Conservation (phyloP, 2,329 filamentous ascomycete genomes). For the Curvularia spicifera region DNA sequence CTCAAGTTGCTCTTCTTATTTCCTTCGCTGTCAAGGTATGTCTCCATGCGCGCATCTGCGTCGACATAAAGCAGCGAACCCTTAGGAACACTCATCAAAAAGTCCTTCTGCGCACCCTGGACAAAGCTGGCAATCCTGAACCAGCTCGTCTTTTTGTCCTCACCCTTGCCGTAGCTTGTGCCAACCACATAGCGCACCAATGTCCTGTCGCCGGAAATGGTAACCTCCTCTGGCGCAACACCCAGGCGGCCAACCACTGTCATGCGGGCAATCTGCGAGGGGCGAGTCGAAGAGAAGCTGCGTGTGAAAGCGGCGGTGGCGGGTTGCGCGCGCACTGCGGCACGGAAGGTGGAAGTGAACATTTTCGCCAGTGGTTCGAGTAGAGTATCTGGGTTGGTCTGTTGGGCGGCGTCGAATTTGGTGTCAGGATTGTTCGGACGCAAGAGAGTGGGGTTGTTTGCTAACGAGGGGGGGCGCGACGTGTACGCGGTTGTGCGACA, state of each 20-base stretch:
- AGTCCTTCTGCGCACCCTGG: conserved; percentile 73
- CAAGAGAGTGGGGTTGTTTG: conserved; percentile 19
- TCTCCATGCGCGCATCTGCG: conserved; percentile 73
- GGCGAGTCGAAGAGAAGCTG: conserved; percentile 75
- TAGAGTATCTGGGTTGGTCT: background rate
- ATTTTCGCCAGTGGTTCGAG: conserved; percentile 26
- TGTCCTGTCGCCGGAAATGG: conserved; percentile 75
- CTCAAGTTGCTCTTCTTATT: conserved; percentile 69
- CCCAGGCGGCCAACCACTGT: conserved; percentile 86
- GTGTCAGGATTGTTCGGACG: conserved; percentile 14
- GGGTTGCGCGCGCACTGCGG: conserved; percentile 56
- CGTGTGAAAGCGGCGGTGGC: conserved; percentile 59
- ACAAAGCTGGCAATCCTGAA: conserved; percentile 80
- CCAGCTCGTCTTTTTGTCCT: conserved; percentile 82
- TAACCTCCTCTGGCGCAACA: conserved; percentile 76
- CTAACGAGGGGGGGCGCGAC: conserved; percentile 19
- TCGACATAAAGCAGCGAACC: conserved; percentile 84
- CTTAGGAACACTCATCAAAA: conserved; percentile 76
- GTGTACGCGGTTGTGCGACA: conserved; percentile 23
- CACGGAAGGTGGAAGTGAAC: conserved; percentile 53
- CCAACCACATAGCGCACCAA: conserved; percentile 79
- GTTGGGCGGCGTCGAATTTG: conserved; percentile 8
- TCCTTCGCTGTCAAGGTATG: conserved; percentile 70
- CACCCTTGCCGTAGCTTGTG: conserved; percentile 68
- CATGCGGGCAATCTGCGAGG: conserved; percentile 75